These are phyloP conservation scores for Cucurbita maxima DNA, from an alignment of 306 rosid species.

Conservation along the genomic window DNA sequence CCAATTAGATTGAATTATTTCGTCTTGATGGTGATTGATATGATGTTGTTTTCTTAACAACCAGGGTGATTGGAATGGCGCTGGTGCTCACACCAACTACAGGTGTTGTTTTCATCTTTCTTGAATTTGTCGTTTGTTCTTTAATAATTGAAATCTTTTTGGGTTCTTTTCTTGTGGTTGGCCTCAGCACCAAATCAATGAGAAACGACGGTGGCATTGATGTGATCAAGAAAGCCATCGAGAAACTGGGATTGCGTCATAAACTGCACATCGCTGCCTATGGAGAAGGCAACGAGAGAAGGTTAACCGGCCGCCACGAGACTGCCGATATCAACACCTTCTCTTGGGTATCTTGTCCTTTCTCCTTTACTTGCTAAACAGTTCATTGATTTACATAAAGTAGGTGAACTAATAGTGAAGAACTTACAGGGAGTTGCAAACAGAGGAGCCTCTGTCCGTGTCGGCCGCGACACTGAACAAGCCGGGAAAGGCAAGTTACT, in stretches of 20 bases:
- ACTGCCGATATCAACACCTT: constrained; percentile 43
- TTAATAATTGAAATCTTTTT: not conserved
- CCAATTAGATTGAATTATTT: not conserved
- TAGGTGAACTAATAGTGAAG: too few species aligned
- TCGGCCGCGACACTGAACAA: constrained; percentile 42
- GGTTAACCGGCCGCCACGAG: constrained; percentile 48
- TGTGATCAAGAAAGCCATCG: constrained; percentile 39
- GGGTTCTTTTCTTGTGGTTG: not conserved
- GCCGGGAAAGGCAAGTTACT: constrained; percentile 32
- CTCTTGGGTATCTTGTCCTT: constrained; percentile 24
- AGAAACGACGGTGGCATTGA: constrained; percentile 29
- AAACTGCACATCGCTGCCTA: constrained; percentile 37
- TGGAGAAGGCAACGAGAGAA: constrained; percentile 47
- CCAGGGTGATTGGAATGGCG: constrained; percentile 55
- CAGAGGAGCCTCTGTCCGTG: constrained; percentile 40
- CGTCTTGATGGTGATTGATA: not conserved
- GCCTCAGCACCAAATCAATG: constrained; percentile 33
- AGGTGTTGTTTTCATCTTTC: constrained; percentile 12
- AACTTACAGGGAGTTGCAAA: constrained; percentile 39
- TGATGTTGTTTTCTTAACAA: not conserved
- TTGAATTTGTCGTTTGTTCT: not conserved
- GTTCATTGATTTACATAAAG: too few species aligned
- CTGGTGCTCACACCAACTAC: constrained; percentile 47
- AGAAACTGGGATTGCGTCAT: constrained; percentile 27
- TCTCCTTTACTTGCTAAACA: not conserved